Conservation (phyloP, 129 eudicot species). For the Chrysanthemum makinoi region DNA sequence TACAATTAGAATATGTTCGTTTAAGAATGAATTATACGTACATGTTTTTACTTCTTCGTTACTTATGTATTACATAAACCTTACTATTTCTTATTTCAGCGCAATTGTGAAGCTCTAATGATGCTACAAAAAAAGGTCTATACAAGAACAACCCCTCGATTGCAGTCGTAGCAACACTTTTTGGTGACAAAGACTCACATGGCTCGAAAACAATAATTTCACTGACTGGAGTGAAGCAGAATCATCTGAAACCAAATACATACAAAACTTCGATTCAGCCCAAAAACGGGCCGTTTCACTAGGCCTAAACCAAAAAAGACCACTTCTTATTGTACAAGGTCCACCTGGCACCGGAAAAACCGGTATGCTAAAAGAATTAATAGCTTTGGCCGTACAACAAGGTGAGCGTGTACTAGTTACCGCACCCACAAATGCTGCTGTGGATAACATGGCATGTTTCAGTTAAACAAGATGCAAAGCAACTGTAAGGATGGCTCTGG, state of each 20-base stretch:
- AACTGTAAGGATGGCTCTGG: too few relatives aligned
- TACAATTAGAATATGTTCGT: too few relatives aligned
- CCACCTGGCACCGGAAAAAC: slow-evolving; percentile 98
- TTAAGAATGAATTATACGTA: too few relatives aligned
- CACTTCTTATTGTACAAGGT: slow-evolving; percentile 72
- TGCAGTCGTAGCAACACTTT: slow-evolving; percentile 75
- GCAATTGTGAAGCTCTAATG: slow-evolving; percentile 95
- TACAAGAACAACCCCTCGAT: slow-evolving; percentile 79
- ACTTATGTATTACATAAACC: background rate
- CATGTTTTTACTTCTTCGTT: background rate
- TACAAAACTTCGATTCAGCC: slow-evolving; percentile 52
- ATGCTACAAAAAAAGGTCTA: slow-evolving; percentile 93
- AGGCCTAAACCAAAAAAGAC: slow-evolving; percentile 82
- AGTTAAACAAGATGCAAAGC: too few relatives aligned
- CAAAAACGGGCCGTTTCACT: slow-evolving; percentile 76
- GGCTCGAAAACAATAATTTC: slow-evolving; percentile 53
- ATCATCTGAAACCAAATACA: slow-evolving; percentile 37
- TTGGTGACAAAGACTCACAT: slow-evolving; percentile 72
- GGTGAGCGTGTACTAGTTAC: slow-evolving; percentile 90
- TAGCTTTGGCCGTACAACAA: slow-evolving; percentile 50
- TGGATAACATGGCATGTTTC: slow-evolving; percentile 65
- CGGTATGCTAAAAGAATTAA: slow-evolving; percentile 67
- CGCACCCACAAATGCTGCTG: slow-evolving; percentile 96
- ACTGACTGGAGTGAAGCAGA: slow-evolving; percentile 72
- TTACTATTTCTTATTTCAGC: slow-evolving; percentile 45